phyloP scores from a whole-genome alignment of 2,329 filamentous ascomycete genomes.

The Teratosphaeria zuluensis region DNA sequence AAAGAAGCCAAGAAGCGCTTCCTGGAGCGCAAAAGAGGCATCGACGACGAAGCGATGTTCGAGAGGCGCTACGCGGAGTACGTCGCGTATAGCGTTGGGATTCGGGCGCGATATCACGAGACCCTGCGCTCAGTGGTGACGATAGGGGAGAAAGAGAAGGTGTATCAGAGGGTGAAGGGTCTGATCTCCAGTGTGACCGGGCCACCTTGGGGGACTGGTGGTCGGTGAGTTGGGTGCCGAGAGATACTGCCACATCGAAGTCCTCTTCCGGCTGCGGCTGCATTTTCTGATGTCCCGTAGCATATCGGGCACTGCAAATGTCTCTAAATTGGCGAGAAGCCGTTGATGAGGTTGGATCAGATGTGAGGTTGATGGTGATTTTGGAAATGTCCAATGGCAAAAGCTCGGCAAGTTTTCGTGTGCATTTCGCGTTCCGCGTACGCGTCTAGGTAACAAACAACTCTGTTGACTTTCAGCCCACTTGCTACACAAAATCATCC shows the following conservation, averaged over 20 bases:
- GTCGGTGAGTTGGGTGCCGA: too few relatives aligned
- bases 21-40: background rate
- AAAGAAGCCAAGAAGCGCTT: conserved; percentile 1
- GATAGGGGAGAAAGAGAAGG: background rate
- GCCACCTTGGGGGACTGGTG: background rate
- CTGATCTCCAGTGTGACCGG: background rate
- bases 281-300: too few relatives aligned
- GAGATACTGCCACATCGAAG: too few relatives aligned
- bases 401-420: too few relatives aligned
- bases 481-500: too few relatives aligned
- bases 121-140: background rate
- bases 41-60: conserved; percentile 1
- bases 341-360: too few relatives aligned
- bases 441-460: too few relatives aligned
- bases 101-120: background rate
- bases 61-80: conserved; percentile 1
- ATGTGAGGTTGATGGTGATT: background rate
- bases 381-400: background rate
- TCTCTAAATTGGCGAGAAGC: too few relatives aligned
- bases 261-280: too few relatives aligned
- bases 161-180: background rate
- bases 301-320: too few relatives aligned
- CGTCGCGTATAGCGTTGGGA: background rate
- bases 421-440: too few relatives aligned
- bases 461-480: too few relatives aligned